phyloP scores from a whole-genome alignment of 2,329 filamentous ascomycete species.

The Fusarium virguliforme region DNA sequence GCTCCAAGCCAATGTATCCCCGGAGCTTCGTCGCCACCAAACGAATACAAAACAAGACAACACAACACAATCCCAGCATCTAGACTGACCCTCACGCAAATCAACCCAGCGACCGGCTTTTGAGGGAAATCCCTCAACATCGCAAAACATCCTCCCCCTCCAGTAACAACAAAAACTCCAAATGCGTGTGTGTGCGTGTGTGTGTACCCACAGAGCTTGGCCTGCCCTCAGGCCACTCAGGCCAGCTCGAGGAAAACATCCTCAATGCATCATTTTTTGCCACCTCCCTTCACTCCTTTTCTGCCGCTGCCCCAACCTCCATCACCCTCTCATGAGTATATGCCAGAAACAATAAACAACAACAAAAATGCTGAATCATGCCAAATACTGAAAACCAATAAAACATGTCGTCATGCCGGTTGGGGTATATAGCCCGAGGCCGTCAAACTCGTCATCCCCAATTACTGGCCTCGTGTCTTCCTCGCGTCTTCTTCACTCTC shows the following conservation, averaged over 20 bases:
- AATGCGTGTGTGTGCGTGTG: neutral
- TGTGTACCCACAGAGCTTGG: constrained; percentile 18
- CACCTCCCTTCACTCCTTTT: constrained; percentile 35
- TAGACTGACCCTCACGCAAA: constrained; percentile 15
- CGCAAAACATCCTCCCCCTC: constrained; percentile 32
- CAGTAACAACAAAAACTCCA: constrained; percentile 31
- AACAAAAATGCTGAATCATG: constrained; percentile 29
- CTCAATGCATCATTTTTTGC: constrained; percentile 24
- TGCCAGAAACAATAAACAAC: constrained; percentile 33
- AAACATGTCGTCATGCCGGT: constrained; percentile 45
- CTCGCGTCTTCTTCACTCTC: constrained; percentile 1
- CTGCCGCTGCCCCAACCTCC: constrained; percentile 17
- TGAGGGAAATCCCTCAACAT: constrained; percentile 35
- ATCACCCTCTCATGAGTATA: constrained; percentile 15
- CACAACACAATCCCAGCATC: constrained; percentile 19
- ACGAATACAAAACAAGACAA: constrained; percentile 29
- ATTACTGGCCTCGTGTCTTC: constrained; percentile 37
- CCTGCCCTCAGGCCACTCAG: constrained; percentile 17
- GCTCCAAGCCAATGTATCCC: constrained; percentile 41
- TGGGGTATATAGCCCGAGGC: constrained; percentile 54
- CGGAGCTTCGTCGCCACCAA: constrained; percentile 36
- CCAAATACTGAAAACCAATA: constrained; percentile 22
- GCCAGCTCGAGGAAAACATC: constrained; percentile 31
- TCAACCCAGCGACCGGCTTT: constrained; percentile 21
- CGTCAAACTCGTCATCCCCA: constrained; percentile 23